A percentile compares a stretch with the other conserved stretches of the same genome.
phyloP scores from a whole-genome alignment of 2,329 filamentous ascomycete genomes.

The Pseudogymnoascus sp. region DNA sequence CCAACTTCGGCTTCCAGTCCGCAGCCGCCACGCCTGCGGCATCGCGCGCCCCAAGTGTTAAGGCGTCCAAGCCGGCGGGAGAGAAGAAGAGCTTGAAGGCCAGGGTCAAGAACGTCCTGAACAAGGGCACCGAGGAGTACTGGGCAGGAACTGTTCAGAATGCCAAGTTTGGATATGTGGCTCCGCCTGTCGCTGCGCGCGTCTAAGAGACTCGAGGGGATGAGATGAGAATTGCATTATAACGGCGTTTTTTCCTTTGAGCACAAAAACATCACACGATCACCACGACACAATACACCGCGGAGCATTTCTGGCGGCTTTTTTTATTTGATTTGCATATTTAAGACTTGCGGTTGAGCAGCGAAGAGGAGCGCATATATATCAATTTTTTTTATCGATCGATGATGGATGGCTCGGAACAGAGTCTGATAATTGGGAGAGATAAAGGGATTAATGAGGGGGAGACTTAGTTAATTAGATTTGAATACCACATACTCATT shows the following conservation, averaged over 20 bases:
- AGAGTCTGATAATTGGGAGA: constrained; percentile 1
- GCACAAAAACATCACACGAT: background rate
- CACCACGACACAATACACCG: background rate
- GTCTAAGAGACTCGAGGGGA: background rate
- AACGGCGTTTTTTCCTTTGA: background rate
- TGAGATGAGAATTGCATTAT: background rate
- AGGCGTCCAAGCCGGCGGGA: background rate
- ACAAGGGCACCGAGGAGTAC: background rate
- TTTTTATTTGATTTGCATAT: background rate
- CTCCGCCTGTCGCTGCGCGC: background rate
- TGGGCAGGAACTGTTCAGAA: background rate
- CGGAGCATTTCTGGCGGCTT: background rate
- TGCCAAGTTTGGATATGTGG: background rate
- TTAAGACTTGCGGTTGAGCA: background rate
- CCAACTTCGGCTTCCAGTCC: background rate
- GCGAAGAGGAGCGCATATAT: background rate
- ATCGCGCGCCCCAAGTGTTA: background rate
- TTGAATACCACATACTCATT: background rate
- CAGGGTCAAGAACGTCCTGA: background rate
- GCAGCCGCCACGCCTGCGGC: background rate
- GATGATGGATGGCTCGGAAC: background rate
- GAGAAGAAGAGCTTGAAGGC: background rate
- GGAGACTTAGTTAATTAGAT: background rate
- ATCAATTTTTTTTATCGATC: background rate
- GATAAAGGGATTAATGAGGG: background rate